Evolutionary conservation across 805 yeast genomes (phyloP), one percentile per base, ranked within the genome.

Genomic region (Ogataea polymorpha): DNA sequence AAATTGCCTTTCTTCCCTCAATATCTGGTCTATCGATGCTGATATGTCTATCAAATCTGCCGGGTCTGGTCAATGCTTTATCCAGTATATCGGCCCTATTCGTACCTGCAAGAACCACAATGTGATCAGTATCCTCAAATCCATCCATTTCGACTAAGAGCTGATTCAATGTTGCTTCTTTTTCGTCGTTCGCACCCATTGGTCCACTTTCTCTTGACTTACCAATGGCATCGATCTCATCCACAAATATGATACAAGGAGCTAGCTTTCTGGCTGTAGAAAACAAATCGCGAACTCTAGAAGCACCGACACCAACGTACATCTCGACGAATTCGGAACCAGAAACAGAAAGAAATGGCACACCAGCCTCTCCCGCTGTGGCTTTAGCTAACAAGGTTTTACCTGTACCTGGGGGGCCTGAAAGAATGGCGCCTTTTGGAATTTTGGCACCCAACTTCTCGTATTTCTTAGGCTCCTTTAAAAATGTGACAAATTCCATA

Each of bases 391-490:
- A 69, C 39, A 93, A 71, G 1, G 99, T 93, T 63, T 93, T 93
- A 79, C 99, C 99, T 8, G 99, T 93, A 70, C 99, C 99, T 37
- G 99, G 99, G 13, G 99, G 96, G 35, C 99, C 99, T 2, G 96
- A 85, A 42, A 93, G 70, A 45, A 93, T 87, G 8, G 99, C 99
- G 54, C 99, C 99, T 61, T 98, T 79, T 35, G 99, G 99, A 51
- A 93, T 93, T 62, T 89, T 87, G 28, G 98, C 99, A 28, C 99
- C 99, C 43, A 93, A 71, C 45, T 79, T 79, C 62, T 90, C 97
- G 65, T 90, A 93, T 61, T 89, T 87, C 41, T 74, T 72, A 8
- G 99, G 99, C 51, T 88, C 78, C 61, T 91, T 86, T 65, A 93
- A 77, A 61, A 95, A 93, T 53, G 83, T 80, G 39, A 93, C 99